Percentiles rank a stretch among this genome's conserved stretches.
phyloP scores from a whole-genome alignment of 1,284 basidiomycete genomes.

The Schizophyllum amplum region DNA sequence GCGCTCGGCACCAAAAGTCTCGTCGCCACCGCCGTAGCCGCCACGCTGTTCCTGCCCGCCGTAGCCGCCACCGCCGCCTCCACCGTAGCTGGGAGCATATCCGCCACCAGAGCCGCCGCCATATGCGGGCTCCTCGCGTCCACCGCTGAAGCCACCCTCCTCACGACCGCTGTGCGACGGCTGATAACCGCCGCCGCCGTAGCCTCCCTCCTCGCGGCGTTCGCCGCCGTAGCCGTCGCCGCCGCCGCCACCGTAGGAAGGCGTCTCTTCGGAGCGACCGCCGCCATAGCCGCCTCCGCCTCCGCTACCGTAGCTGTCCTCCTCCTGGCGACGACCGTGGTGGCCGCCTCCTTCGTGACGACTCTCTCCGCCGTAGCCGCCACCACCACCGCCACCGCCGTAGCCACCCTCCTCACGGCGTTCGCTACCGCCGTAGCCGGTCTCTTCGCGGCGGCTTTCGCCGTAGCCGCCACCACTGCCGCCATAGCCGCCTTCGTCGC shows the following conservation, averaged over 20 bases:
- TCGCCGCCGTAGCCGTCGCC: slow-evolving; percentile 11
- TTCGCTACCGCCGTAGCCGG: too few relatives aligned
- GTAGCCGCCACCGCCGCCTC: slow-evolving; percentile 4
- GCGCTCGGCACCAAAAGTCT: slow-evolving; percentile 41
- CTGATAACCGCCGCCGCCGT: slow-evolving; percentile 7
- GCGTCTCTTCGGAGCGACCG: slow-evolving; percentile 1
- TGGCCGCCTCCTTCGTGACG: slow-evolving; percentile 7
- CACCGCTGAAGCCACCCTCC: slow-evolving; percentile 18
- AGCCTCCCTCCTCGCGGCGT: slow-evolving; percentile 5
- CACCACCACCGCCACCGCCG: slow-evolving; percentile 5
- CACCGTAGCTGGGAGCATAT: too few relatives aligned
- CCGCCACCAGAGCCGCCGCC: slow-evolving; percentile 10
- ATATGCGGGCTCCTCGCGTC: too few relatives aligned
- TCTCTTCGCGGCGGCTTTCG: too few relatives aligned
- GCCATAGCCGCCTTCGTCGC: background rate
- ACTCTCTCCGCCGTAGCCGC: slow-evolving; percentile 7
- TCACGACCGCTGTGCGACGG: slow-evolving; percentile 9
- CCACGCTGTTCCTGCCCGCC: slow-evolving; percentile 5
- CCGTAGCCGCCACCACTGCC: background rate
- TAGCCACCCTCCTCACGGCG: too few relatives aligned
- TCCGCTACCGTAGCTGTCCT: slow-evolving; percentile 7
- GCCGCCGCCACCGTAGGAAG: slow-evolving; percentile 1
- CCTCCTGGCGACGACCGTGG: slow-evolving; percentile 2
- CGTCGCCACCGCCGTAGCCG: slow-evolving; percentile 19
- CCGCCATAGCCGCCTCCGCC: background rate